Evolutionary conservation across 495 filamentous ascomycete genomes (phyloP), one percentile per base, ranked within the genome.

Genomic region (Delitschia confertaspora): DNA sequence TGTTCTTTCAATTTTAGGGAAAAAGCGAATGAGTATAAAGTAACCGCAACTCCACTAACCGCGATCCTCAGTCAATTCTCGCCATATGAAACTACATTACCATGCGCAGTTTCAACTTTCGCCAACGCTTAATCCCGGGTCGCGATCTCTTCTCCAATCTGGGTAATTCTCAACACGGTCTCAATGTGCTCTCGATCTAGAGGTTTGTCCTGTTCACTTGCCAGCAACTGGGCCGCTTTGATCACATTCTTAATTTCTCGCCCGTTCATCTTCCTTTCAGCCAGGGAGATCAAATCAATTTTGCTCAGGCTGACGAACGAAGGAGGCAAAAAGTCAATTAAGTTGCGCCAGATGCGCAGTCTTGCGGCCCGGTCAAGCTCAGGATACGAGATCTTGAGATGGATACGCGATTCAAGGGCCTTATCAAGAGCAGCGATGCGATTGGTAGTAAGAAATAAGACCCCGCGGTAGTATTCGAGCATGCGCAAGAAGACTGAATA

Each of bases 181-280:
- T 47, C 18, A 18, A 93, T 84, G 58, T 93, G 85, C 24, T 76
- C 74, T 81, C 93, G 85, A 3, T 71, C 71, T 6, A 93, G 66
- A 2, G 73, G 69, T 30, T 75, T 72, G 19, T 68, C 67, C 58
- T 87, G 81, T 51, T 85, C 85, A 42, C 33, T 62, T 6, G 66
- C 64, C 27, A 71, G 56, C 21, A 70, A 38, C 25, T 65, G 59
- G 18, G 72, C 72, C 1, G 68, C 76, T 54, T 76, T 76, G 25
- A 80, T 65, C 3, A 72, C 65, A 54, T 78, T 82, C 57, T 76
- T 76, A 47, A 81, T 82, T 59, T 80, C 69, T 38, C 75, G 55
- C 1, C 77, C 75, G 49, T 80, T 80, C 58, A 79, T 58, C 33
- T 66, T 48, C 34, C 63, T 56, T 5, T 51, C 39, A 0, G 64